Evolutionary conservation across 2,329 filamentous ascomycete genomes (phyloP).

Genomic region (Davidsoniella neocaledoniae): DNA sequence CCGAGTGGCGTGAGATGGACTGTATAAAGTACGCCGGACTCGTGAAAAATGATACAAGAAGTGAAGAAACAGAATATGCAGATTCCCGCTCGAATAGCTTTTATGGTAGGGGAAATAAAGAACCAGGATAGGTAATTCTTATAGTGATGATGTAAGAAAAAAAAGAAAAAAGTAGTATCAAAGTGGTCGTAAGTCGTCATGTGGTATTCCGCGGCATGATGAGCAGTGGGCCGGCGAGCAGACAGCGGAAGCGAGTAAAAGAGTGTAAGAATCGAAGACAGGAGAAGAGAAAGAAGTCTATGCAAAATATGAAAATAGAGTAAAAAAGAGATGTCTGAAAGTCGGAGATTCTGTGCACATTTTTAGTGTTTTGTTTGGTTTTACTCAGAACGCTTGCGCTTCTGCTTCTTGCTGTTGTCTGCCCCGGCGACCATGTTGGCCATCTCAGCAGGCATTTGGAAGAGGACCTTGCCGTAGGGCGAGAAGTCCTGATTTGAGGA

Average conservation of each 20-base stretch:
- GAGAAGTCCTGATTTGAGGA: slow-evolving; percentile 43
- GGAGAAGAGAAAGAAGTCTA: not conserved
- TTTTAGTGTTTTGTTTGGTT: slow-evolving; percentile 2
- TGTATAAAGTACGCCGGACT: not conserved
- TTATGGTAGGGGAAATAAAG: slow-evolving; percentile 14
- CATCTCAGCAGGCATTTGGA: slow-evolving; percentile 60
- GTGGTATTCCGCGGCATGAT: slow-evolving; percentile 2
- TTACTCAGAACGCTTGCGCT: slow-evolving; percentile 60
- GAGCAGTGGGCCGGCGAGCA: not conserved
- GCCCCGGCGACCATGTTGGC: slow-evolving; percentile 44
- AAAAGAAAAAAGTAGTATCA: slow-evolving; percentile 13
- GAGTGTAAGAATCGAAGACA: slow-evolving; percentile 5
- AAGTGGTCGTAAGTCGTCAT: slow-evolving; percentile 11
- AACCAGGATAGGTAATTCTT: slow-evolving; percentile 13
- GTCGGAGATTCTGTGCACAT: too few species aligned
- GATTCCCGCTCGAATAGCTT: slow-evolving; percentile 11
- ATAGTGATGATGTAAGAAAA: slow-evolving; percentile 1
- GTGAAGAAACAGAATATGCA: slow-evolving; percentile 15
- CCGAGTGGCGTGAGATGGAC: too few species aligned
- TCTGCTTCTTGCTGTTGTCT: slow-evolving; percentile 26
- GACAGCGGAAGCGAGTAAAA: not conserved
- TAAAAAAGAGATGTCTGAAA: not conserved
- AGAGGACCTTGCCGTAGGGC: slow-evolving; percentile 59
- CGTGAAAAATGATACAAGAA: slow-evolving; percentile 15
- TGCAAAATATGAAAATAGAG: not conserved